Conservation (phyloP, 441 rosid genomes). For the Bruguiera hainesii region DNA sequence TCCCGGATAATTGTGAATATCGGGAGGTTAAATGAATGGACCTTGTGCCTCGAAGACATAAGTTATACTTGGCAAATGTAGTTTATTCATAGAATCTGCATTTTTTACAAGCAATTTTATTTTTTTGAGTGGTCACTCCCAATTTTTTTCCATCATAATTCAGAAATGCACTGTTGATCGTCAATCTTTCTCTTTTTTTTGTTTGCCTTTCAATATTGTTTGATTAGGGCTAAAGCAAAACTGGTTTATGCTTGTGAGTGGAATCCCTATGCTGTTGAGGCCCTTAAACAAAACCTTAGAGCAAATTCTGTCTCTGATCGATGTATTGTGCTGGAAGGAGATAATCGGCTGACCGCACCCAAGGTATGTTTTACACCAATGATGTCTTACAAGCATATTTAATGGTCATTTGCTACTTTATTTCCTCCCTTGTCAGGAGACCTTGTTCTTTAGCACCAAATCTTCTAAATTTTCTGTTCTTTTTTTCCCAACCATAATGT, state of each 20-base stretch:
- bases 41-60: neutral
- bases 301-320: slow-evolving; percentile 70
- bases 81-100: slow-evolving; percentile 1
- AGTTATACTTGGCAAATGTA: too few relatives aligned
- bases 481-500: too few relatives aligned
- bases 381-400: neutral
- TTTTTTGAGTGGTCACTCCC: too few relatives aligned
- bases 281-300: slow-evolving; percentile 61
- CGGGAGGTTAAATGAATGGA: neutral
- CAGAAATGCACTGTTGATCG: neutral
- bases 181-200: slow-evolving; percentile 12
- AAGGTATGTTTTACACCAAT: slow-evolving; percentile 38
- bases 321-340: slow-evolving; percentile 86
- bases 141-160: too few relatives aligned
- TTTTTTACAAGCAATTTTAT: neutral
- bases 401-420: neutral
- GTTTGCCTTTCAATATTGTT: slow-evolving; percentile 10
- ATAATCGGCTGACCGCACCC: slow-evolving; percentile 69
- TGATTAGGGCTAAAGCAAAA: slow-evolving; percentile 79
- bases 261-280: slow-evolving; percentile 90
- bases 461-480: too few relatives aligned
- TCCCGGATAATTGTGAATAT: neutral
- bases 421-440: too few relatives aligned
- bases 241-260: slow-evolving; percentile 93
- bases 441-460: too few relatives aligned